Evolutionary conservation across 1,284 basidiomycete genomes (phyloP).

Genomic region (Ustilago hordei): DNA sequence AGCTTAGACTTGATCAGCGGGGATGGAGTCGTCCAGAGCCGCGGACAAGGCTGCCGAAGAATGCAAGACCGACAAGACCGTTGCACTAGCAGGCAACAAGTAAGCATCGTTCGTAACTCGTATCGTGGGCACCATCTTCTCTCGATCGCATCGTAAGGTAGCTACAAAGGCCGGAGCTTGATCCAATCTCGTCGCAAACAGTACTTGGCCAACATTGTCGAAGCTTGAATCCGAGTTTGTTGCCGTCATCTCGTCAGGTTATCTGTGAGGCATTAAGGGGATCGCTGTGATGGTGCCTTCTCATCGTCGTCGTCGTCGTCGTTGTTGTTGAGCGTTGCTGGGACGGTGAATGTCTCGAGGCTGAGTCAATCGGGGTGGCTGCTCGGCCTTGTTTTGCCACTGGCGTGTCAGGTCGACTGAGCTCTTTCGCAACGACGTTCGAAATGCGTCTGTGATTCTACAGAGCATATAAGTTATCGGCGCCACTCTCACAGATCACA

Average conservation of each 20-base stretch:
- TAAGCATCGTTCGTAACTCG: not conserved
- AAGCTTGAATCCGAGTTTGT: not conserved
- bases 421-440: not conserved
- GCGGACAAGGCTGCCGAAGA: constrained; percentile 49
- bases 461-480: not conserved
- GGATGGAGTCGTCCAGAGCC: constrained; percentile 41
- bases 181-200: not conserved
- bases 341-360: not conserved
- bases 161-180: not conserved
- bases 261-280: not conserved
- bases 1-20: constrained; percentile 13
- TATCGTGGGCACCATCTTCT: not conserved
- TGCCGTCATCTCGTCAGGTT: not conserved
- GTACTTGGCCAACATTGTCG: not conserved
- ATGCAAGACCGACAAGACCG: constrained; percentile 33
- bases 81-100: not conserved
- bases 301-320: not conserved
- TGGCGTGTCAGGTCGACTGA: constrained; percentile 3
- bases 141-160: not conserved
- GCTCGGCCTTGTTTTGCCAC: not conserved
- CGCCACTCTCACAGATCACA: not conserved
- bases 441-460: constrained; percentile 1
- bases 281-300: not conserved
- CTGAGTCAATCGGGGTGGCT: constrained; percentile 8
- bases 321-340: not conserved